phyloP scores from a whole-genome alignment of 2,329 filamentous ascomycete genomes.

The Colletotrichum chlorophyti region DNA sequence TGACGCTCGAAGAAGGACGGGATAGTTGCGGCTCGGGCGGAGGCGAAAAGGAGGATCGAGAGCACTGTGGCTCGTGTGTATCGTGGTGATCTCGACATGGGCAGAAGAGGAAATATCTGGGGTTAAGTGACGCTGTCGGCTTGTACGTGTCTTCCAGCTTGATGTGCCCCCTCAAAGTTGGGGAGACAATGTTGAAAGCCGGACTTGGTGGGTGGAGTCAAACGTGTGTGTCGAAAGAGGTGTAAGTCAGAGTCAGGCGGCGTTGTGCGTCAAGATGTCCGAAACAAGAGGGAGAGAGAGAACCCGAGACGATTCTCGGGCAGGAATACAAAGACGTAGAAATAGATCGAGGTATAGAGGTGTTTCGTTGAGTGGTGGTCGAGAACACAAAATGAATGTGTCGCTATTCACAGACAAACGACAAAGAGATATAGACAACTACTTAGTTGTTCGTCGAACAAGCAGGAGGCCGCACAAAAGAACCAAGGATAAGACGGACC shows the following conservation, averaged over 20 bases:
- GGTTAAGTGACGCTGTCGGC: background rate
- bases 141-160: background rate
- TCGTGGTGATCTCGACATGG: conserved; percentile 38
- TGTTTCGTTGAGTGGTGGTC: conserved; percentile 5
- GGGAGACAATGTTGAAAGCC: conserved; percentile 1
- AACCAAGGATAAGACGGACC: background rate
- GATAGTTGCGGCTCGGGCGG: conserved; percentile 46
- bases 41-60: conserved; percentile 41
- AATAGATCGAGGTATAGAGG: conserved; percentile 16
- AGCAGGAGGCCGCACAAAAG: conserved; percentile 20
- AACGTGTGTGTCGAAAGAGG: background rate
- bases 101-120: background rate
- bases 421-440: conserved; percentile 1
- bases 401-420: conserved; percentile 12
- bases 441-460: background rate
- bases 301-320: background rate
- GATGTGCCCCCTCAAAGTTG: background rate
- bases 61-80: conserved; percentile 47
- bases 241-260: conserved; percentile 17
- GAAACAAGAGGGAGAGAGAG: background rate
- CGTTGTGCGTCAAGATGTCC: conserved; percentile 3
- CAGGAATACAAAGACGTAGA: conserved; percentile 23
- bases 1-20: conserved; percentile 49
- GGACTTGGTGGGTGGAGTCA: conserved; percentile 8
- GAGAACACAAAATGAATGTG: conserved; percentile 15